These are phyloP conservation scores for Phytophthora pini DNA, from an alignment of 352 stramenopile species.

Conservation along the genomic window DNA sequence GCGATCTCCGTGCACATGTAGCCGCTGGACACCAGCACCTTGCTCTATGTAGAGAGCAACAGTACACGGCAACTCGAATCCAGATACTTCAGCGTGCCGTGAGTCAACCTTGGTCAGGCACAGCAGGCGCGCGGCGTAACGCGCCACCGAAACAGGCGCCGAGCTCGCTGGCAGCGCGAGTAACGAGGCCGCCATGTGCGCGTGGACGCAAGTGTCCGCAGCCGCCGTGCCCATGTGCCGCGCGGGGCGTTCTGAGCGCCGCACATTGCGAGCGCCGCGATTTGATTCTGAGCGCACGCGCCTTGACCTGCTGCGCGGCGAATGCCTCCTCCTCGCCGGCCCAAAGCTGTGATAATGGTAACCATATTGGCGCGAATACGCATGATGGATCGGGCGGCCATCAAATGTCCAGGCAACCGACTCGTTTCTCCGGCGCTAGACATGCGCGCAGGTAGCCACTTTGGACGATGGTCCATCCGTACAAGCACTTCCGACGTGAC, in stretches of 20 bases:
- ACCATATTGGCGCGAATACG: slow-evolving; percentile 11
- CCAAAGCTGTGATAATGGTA: slow-evolving; percentile 8
- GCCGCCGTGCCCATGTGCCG: slow-evolving; percentile 9
- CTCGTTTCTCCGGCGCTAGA: slow-evolving; percentile 11
- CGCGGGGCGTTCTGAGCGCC: slow-evolving; percentile 5
- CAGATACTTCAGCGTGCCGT: too few relatives aligned
- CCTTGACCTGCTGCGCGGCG: slow-evolving; percentile 7
- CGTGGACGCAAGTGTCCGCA: too few relatives aligned
- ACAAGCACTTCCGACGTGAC: slow-evolving; percentile 16
- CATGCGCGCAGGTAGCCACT: slow-evolving; percentile 9
- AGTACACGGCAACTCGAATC: too few relatives aligned
- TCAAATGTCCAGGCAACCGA: slow-evolving; percentile 5
- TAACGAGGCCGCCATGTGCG: neutral
- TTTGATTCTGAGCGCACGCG: slow-evolving; percentile 2
- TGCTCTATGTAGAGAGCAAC: slow-evolving; percentile 6
- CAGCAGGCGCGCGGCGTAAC: slow-evolving; percentile 10
- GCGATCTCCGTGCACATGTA: neutral
- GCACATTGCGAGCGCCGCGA: slow-evolving; percentile 11
- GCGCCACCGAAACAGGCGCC: slow-evolving; percentile 18
- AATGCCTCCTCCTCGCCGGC: neutral
- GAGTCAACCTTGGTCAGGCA: slow-evolving; percentile 8
- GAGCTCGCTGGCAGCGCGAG: slow-evolving; percentile 12
- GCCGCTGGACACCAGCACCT: neutral
- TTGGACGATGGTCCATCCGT: slow-evolving; percentile 7
- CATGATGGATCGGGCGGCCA: neutral